Base-by-base conservation (phyloP, 495 filamentous ascomycete species). In the Elasticomyces elasticus region DNA sequence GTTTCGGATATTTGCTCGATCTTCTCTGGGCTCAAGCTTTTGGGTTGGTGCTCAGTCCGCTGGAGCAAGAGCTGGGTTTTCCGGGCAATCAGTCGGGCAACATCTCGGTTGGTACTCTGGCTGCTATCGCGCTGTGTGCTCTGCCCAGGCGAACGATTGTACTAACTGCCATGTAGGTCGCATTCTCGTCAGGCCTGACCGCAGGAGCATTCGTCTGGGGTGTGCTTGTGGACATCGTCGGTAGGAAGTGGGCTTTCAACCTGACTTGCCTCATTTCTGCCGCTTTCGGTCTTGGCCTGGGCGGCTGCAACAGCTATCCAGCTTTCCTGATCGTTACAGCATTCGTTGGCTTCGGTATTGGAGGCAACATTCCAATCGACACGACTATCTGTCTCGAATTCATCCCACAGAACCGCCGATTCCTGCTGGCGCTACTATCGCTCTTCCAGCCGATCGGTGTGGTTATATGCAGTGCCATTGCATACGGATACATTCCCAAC, bases 321-420 rank as follows among this genome's bases (percentile, higher is more conserved):
- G 62, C 65, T 19, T 69, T 74, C 31, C 65, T 74, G 11, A 67
- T 74, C 19, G 63, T 76, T 0, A 71, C 72, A 15, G 74, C 74
- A 0, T 72, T 76, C 45, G 42, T 47, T 15, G 71, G 73, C 10
- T 74, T 76, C 56, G 74, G 71, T 17, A 65, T 75, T 20, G 72
- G 74, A 51, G 74, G 74, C 4, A 76, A 76, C 53, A 73, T 76
- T 7, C 74, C 74, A 2, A 75, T 76, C 55, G 74, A 76, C 52
- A 74, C 72, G 0, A 74, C 72, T 4, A 75, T 76, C 31, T 69
- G 64, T 31, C 61, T 76, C 9, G 74, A 76, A 44, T 76, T 75
- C 54, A 65, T 75, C 5, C 74, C 74, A 12, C 66, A 70, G 66
- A 72, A 74, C 48, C 70, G 68, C 17, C 72, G 71, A 23, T 75